Evolutionary conservation across 2,329 filamentous ascomycete species (phyloP), one percentile per base, ranked within the genome.

Genomic region (Penicillium capsulatum): DNA sequence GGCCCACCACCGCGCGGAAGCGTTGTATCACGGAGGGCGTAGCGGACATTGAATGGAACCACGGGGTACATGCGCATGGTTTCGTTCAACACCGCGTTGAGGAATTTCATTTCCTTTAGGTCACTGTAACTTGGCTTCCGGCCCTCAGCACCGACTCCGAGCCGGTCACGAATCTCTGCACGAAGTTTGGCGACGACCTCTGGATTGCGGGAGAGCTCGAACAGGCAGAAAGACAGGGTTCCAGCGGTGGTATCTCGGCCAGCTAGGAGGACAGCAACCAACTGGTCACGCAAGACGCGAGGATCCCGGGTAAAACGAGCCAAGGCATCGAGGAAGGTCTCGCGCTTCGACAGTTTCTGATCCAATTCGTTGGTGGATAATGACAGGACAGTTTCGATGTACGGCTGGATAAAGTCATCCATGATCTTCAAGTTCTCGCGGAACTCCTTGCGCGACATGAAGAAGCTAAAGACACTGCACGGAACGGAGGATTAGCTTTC

Each of bases 261-360:
- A 1, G 90, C 90, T 11, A 96, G 77, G 2, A 96, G 76, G 8
- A 95, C 77, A 31, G 84, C 82, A 11, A 92, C 76, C 33, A 95
- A 72, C 64, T 96, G 89, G n/a, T 28, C 26, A n/a, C 88, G 85
- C 10, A 96, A 75, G 3, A 88, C 77, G 10, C 59, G 60, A 3
- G 60, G 61, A 34, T 72, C 68, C 22, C 85, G 80, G 0, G 89
- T 95, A 68, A 87, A 90, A 27, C 76, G 74, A 31, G 88, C 87
- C 2, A 96, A 77, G 19, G 87, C 85, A 65, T 95, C 85, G 14
- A 95, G 76, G 68, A 96, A 94, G 1, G 85, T 94, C 64, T 92
- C 84, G 7, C 79, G 79, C 58, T 86, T 88, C 40, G 77, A 77
- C 4, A 69, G 57, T 66, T 84, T 87, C 45, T 80, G 74, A 34